phyloP scores from a whole-genome alignment of 139 green algal genomes.

The Micractinium conductrix region DNA sequence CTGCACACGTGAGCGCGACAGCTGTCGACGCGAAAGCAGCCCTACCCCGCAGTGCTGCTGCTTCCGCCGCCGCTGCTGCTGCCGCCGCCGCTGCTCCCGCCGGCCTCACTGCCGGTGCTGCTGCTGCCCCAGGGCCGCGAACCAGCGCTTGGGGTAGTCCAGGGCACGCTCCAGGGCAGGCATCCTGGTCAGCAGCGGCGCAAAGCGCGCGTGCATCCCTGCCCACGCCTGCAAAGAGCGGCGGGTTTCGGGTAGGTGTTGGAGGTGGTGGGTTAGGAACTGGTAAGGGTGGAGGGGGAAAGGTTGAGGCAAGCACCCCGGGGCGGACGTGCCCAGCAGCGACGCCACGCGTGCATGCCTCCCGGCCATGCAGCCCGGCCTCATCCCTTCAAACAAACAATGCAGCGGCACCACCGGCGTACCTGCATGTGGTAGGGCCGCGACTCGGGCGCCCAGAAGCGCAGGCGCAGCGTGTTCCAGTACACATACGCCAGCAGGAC shows the following conservation, averaged over 20 bases:
- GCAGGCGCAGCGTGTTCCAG: conserved; percentile 27
- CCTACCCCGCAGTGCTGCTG: too few relatives aligned
- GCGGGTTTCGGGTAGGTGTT: not conserved
- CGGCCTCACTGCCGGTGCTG: not conserved
- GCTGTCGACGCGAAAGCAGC: too few relatives aligned
- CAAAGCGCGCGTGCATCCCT: conserved; percentile 1
- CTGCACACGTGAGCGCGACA: too few relatives aligned
- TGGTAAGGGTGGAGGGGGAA: not conserved
- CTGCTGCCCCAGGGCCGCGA: conserved; percentile 10
- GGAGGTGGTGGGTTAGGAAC: not conserved
- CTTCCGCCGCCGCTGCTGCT: not conserved
- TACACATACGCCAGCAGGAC: conserved; percentile 30
- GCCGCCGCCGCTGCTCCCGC: not conserved
- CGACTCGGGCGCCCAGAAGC: conserved; percentile 33
- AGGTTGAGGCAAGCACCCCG: too few relatives aligned
- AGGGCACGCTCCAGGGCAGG: conserved; percentile 23
- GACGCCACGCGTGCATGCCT: too few relatives aligned
- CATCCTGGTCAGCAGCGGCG: conserved; percentile 25
- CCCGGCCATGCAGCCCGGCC: too few relatives aligned
- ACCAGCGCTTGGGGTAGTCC: conserved; percentile 33
- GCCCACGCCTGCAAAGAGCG: conserved; percentile 38
- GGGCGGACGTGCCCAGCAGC: not conserved
- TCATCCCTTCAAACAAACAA: too few relatives aligned
- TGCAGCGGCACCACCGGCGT: not conserved
- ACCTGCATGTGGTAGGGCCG: conserved; percentile 30